Base-by-base conservation (phyloP, 2,329 filamentous ascomycete species). In the Diplodia sapinea region DNA sequence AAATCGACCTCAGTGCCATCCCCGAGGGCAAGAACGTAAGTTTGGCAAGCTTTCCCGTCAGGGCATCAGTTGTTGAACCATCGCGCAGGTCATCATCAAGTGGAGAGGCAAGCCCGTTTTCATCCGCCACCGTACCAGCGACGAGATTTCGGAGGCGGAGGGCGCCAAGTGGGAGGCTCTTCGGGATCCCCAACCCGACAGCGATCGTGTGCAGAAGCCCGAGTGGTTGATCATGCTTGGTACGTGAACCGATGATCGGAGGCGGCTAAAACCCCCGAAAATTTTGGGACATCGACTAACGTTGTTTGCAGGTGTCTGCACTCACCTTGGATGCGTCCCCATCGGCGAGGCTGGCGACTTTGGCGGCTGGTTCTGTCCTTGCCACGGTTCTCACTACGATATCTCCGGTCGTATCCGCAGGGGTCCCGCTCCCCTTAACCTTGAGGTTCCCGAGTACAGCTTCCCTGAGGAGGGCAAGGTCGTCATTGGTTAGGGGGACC, bases 61-160 rank as follows among this genome's bases (percentile, higher is more conserved):
- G 62, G 68, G 76, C 68, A 74, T 57, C 61, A 20, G 43, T 23
- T 52, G 68, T 38, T 50, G 55, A 65, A 9, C 50, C 50, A 9
- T 43, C 13, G 59, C 33, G 62, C 77, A 94, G 91, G 90, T 99
- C 81, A 96, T 99, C 82, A 96, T 99, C 87, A 99, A 99, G 87
- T 99, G 95, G 95, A 92, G 95, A 87, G 95, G 95, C 82, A 99
- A 99, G 91, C 95, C 95, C 82, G 93, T 99, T 81, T 99, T 99
- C 87, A 93, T 99, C 88, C 94, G 95, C 82, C 95, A 99, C 90
- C 93, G 95, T 79, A 99, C 95, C 75, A 83, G 88, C 77, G 86
- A 87, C 77, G 95, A 99, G 86, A 98, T 99, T 84, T 89, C 93
- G 78, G 92, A 97, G 83, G 95, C 95, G 81, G 93, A 97, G 84